phyloP scores from a whole-genome alignment of 371 early-diverging fungal genomes.

The Vairimorpha necatrix region DNA sequence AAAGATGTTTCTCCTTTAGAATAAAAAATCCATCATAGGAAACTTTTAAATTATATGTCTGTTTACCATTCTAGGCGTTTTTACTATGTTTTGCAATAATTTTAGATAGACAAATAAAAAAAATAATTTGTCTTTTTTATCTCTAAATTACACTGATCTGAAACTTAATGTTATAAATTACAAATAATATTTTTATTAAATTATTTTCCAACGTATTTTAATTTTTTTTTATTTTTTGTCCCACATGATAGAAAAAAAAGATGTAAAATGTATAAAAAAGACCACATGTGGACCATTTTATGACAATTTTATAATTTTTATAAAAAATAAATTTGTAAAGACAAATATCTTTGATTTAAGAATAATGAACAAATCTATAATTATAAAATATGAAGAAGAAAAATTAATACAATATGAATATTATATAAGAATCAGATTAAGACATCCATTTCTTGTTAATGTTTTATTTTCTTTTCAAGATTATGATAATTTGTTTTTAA shows the following conservation, averaged over 20 bases:
- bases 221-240: not conserved
- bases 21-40: no score
- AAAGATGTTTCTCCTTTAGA: no score
- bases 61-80: no score
- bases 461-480: constrained; percentile 57
- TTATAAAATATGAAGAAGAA: constrained; percentile 49
- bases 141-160: no score
- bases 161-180: no score
- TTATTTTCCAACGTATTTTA: not conserved
- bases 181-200: no score
- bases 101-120: no score
- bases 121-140: no score
- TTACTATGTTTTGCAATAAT: no score
- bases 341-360: constrained; percentile 24
- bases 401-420: constrained; percentile 47
- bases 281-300: constrained; percentile 31
- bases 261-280: constrained; percentile 36
- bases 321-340: not conserved
- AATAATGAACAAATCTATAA: constrained; percentile 49
- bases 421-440: constrained; percentile 29
- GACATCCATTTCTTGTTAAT: constrained; percentile 55
- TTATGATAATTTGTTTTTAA: constrained; percentile 48
- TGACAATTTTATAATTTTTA: constrained; percentile 34
- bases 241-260: constrained; percentile 33
- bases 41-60: no score